A percentile compares a stretch with the other conserved stretches of the same genome.
phyloP scores from a whole-genome alignment of 2,329 filamentous ascomycete species.

The Basipetospora chlamydospora region DNA sequence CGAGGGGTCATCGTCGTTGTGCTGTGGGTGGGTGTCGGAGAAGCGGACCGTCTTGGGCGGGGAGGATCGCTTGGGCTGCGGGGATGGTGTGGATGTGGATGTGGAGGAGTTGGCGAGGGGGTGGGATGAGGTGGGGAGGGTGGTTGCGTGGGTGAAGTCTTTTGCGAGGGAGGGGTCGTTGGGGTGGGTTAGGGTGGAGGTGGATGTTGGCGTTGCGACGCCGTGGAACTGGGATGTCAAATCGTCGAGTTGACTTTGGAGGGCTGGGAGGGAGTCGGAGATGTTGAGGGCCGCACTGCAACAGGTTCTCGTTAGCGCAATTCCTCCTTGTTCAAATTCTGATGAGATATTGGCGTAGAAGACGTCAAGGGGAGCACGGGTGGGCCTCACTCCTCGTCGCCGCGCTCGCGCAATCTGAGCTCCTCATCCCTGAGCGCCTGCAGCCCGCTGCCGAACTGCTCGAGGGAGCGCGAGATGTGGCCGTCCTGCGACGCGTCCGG shows the following conservation, averaged over 20 bases:
- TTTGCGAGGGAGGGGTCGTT: slow-evolving; percentile 47
- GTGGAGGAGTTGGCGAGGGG: slow-evolving; percentile 17
- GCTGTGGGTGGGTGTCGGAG: slow-evolving; percentile 51
- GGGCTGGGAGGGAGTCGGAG: slow-evolving; percentile 48
- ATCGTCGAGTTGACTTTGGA: slow-evolving; percentile 62
- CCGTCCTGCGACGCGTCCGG: slow-evolving; percentile 64
- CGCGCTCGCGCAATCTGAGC: slow-evolving; percentile 46
- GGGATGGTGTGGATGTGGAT: too few species aligned
- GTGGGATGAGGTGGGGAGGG: slow-evolving; percentile 15
- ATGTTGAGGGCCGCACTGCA: slow-evolving; percentile 32
- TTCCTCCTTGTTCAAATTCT: too few species aligned
- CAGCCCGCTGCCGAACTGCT: slow-evolving; percentile 72
- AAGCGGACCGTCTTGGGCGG: slow-evolving; percentile 81
- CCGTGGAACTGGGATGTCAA: slow-evolving; percentile 71
- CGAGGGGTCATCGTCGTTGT: slow-evolving; percentile 26
- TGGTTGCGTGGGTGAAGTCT: slow-evolving; percentile 51
- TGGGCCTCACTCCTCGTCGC: slow-evolving; percentile 41
- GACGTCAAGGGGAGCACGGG: background rate
- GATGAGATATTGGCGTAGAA: too few species aligned
- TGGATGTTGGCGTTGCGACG: slow-evolving; percentile 34
- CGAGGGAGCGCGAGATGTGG: slow-evolving; percentile 76
- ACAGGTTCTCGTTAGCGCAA: background rate
- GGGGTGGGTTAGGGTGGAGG: slow-evolving; percentile 39
- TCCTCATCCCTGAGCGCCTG: slow-evolving; percentile 51
- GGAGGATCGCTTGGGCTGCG: too few species aligned